Percentiles rank a stretch among this genome's conserved stretches.
These are phyloP conservation scores for Talaromyces ruber DNA, from an alignment of 495 filamentous ascomycete genomes.

Conservation along the genomic window DNA sequence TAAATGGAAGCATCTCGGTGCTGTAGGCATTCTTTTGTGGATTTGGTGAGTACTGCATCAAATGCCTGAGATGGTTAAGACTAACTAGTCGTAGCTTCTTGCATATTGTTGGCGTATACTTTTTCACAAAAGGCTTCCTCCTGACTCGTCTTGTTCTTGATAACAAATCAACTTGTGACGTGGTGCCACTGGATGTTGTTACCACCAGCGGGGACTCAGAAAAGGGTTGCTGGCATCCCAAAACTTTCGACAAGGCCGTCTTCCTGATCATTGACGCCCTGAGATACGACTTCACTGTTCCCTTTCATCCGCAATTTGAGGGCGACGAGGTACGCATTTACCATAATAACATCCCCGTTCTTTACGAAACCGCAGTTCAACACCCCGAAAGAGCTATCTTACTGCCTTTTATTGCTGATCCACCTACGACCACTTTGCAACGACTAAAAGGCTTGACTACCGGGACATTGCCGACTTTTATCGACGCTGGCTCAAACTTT, in stretches of 20 bases:
- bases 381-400: constrained; percentile 77
- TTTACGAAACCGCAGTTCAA: constrained; percentile 70
- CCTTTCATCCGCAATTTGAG: constrained; percentile 47
- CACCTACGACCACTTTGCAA: constrained; percentile 88
- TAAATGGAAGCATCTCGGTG: constrained; percentile 29
- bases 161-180: constrained; percentile 72
- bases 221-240: constrained; percentile 90
- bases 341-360: constrained; percentile 78
- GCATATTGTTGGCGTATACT: constrained; percentile 73
- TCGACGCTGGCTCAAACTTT: constrained; percentile 91
- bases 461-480: constrained; percentile 88
- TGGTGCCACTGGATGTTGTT: constrained; percentile 53
- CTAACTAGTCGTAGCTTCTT: constrained; percentile 40
- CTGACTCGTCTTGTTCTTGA: constrained; percentile 86
- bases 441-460: constrained; percentile 91
- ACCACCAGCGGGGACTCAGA: constrained; percentile 36
- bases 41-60: constrained; percentile 27
- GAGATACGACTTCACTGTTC: constrained; percentile 93
- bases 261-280: constrained; percentile 89
- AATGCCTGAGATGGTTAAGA: not conserved
- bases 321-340: constrained; percentile 55
- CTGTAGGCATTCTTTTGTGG: constrained; percentile 34
- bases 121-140: constrained; percentile 96
- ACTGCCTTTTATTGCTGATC: constrained; percentile 93
- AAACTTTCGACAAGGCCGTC: constrained; percentile 83